phyloP scores from a whole-genome alignment of 2,329 filamentous ascomycete genomes.

The Colletotrichum magnum region DNA sequence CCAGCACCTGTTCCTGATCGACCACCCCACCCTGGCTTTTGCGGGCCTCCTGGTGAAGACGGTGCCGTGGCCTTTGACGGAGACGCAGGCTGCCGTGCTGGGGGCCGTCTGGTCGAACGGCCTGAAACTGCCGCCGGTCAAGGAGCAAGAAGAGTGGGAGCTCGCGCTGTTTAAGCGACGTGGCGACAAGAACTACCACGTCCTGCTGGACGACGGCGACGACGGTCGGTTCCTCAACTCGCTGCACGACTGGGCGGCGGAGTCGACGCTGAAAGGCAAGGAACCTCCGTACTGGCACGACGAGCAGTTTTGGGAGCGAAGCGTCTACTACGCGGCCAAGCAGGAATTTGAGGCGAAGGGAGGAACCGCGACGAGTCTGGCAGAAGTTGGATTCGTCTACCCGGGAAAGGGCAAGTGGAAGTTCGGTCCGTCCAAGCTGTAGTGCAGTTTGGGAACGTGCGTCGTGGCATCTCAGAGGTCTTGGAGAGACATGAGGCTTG shows the following conservation, averaged over 20 bases:
- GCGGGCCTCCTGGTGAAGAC: conserved; percentile 82
- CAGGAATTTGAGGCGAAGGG: conserved; percentile 78
- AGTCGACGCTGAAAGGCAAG: conserved; percentile 71
- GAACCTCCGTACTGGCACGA: conserved; percentile 79
- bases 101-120: conserved; percentile 83
- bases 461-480: no score
- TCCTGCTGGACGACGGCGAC: conserved; percentile 63
- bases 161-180: conserved; percentile 65
- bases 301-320: conserved; percentile 79
- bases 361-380: conserved; percentile 73
- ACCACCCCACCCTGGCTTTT: conserved; percentile 84
- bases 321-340: conserved; percentile 78
- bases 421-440: conserved; percentile 16
- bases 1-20: conserved; percentile 82
- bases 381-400: conserved; percentile 47
- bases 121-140: conserved; percentile 72
- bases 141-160: conserved; percentile 81
- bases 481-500: no score
- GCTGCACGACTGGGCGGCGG: conserved; percentile 73
- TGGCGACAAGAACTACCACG: conserved; percentile 60
- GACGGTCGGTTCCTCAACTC: conserved; percentile 81
- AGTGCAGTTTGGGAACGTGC: neutral
- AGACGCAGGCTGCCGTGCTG: conserved; percentile 84
- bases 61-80: conserved; percentile 88
- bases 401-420: conserved; percentile 36